Conservation (phyloP, 1,139 yeast genomes). For the Pneumocystis wakefieldiae region DNA sequence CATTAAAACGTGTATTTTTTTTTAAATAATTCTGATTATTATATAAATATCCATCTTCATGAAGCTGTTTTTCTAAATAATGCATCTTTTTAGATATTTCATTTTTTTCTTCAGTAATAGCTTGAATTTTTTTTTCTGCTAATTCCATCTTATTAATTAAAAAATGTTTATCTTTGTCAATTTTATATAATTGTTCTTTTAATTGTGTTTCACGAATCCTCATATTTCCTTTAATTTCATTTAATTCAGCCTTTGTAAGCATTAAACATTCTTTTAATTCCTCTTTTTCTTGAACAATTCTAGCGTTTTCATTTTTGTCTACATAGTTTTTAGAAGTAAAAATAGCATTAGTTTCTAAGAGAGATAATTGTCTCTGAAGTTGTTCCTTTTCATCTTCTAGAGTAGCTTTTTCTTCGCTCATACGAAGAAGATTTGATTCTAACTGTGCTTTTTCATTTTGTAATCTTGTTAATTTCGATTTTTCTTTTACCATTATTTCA, state of each 20-base stretch:
- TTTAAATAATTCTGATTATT: not conserved
- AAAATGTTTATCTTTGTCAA: not conserved
- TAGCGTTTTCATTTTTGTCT: not conserved
- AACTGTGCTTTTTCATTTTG: not conserved
- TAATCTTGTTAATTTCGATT: not conserved
- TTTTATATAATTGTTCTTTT: not conserved
- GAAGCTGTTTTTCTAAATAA: constrained; percentile 1
- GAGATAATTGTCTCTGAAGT: not conserved
- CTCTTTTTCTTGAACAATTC: not conserved
- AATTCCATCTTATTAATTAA: not conserved
- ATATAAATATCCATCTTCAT: constrained; percentile 1
- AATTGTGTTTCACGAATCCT: not conserved
- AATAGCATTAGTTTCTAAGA: not conserved
- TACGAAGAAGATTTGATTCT: not conserved
- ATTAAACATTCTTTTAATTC: not conserved
- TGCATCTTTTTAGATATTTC: not conserved
- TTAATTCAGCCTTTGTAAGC: not conserved
- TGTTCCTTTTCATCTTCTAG: not conserved
- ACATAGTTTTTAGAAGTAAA: not conserved
- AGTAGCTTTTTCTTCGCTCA: not conserved
- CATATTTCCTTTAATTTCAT: not conserved
- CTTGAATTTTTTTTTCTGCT: not conserved
- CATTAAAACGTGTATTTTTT: not conserved
- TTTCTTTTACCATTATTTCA: not conserved
- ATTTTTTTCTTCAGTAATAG: not conserved